phyloP scores from a whole-genome alignment of 2,329 filamentous ascomycete species.

The Neonectria coccinea region DNA sequence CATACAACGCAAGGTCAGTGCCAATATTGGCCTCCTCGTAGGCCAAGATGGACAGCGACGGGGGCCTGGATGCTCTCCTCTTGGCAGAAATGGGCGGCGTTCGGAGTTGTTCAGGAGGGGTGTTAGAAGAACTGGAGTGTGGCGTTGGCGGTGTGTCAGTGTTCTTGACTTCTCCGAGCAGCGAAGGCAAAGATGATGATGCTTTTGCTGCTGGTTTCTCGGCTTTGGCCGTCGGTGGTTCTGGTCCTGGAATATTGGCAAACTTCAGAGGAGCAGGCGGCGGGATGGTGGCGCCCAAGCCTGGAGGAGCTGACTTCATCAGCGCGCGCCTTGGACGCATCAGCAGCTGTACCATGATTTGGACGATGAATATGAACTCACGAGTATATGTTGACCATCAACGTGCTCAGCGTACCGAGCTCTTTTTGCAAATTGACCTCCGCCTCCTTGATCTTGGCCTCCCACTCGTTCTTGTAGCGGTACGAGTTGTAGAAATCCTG shows the following conservation, averaged over 20 bases:
- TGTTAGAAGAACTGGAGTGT: not conserved
- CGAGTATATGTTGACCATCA: conserved; percentile 52
- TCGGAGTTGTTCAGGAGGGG: not conserved
- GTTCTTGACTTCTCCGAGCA: not conserved
- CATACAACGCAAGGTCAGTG: not conserved
- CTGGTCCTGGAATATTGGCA: not conserved
- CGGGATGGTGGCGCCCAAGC: conserved; percentile 26
- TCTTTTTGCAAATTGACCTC: conserved; percentile 48
- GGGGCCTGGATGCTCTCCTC: conserved; percentile 6
- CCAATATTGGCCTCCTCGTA: conserved; percentile 24
- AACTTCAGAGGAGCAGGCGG: conserved; percentile 26
- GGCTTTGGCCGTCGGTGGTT: not conserved
- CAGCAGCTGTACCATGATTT: conserved; percentile 5
- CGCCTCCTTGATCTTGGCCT: conserved; percentile 48
- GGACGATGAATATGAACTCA: conserved; percentile 27
- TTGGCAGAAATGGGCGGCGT: not conserved
- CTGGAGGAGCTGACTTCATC: conserved; percentile 45
- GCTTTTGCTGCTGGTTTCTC: conserved; percentile 1
- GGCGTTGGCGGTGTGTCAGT: not conserved
- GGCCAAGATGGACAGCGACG: conserved; percentile 14
- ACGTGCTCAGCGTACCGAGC: conserved; percentile 41
- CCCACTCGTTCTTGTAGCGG: conserved; percentile 48
- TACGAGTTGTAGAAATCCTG: conserved; percentile 51
- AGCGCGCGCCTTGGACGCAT: conserved; percentile 42
- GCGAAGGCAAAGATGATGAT: not conserved